Conservation (phyloP, 23 red algal species). For the Gracilaria vermiculophylla region DNA sequence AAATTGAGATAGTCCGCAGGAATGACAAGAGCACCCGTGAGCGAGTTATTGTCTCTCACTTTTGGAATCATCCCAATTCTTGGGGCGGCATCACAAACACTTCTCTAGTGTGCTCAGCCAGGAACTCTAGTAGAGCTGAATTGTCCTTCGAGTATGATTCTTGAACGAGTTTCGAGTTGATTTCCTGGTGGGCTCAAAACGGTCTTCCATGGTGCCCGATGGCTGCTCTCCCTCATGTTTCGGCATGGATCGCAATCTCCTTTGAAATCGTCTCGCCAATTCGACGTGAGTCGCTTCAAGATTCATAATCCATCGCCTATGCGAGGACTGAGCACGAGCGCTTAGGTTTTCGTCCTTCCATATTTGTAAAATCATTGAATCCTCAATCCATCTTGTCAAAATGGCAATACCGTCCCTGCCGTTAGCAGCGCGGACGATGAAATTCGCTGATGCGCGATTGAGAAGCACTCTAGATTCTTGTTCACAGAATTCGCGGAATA, state of each 20-base stretch:
- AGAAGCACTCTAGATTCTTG: conserved; percentile 52
- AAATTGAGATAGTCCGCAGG: background rate
- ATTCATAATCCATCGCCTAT: conserved; percentile 56
- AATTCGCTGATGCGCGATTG: conserved; percentile 69
- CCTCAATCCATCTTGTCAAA: conserved; percentile 72
- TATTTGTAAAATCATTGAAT: conserved; percentile 61
- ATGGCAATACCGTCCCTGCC: conserved; percentile 61
- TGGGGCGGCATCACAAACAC: too few relatives aligned
- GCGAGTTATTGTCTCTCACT: background rate
- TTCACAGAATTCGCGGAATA: conserved; percentile 48
- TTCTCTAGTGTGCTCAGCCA: too few relatives aligned
- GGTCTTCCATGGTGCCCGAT: background rate
- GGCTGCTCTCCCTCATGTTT: conserved; percentile 2
- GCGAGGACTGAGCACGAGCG: conserved; percentile 52
- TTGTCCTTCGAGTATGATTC: background rate
- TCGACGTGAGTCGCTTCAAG: conserved; percentile 58
- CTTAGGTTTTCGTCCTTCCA: conserved; percentile 75
- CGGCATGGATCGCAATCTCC: conserved; percentile 47
- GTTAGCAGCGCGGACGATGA: conserved; percentile 53
- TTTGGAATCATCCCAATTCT: background rate
- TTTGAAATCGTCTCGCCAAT: conserved; percentile 48
- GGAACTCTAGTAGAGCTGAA: background rate
- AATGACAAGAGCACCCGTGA: background rate
- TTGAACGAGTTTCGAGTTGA: conserved; percentile 22
- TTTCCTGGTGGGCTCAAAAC: conserved; percentile 2